Conservation (phyloP, 768 basidiomycete genomes). For the Russula foetens region DNA sequence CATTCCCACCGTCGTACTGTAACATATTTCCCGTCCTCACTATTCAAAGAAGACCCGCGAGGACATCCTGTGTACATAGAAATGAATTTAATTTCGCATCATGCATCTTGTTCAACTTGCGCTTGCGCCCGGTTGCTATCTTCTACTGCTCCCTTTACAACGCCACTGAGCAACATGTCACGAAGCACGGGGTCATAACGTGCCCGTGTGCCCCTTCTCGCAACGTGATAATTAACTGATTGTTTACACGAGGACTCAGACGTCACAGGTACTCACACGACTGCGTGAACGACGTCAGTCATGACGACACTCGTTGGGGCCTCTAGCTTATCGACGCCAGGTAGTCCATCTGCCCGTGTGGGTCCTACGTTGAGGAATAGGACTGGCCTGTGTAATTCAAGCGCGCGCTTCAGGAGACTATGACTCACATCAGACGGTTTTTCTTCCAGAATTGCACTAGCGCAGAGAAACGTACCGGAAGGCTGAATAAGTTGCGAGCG, state of each 20-base stretch:
- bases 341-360: slow-evolving; percentile 67
- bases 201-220: slow-evolving; percentile 38
- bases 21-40: slow-evolving; percentile 7
- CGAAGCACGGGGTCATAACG: slow-evolving; percentile 38
- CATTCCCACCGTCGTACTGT: slow-evolving; percentile 2
- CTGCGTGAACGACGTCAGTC: slow-evolving; percentile 47
- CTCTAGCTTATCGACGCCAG: slow-evolving; percentile 73
- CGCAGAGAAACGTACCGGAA: slow-evolving; percentile 47
- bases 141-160: slow-evolving; percentile 42
- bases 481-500: slow-evolving; percentile 89
- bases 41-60: background rate
- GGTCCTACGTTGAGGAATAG: slow-evolving; percentile 84
- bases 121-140: slow-evolving; percentile 22
- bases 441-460: background rate
- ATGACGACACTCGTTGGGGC: slow-evolving; percentile 67
- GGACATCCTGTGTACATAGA: slow-evolving; percentile 9
- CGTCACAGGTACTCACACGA: slow-evolving; percentile 43
- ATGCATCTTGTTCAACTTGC: background rate
- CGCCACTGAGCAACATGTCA: slow-evolving; percentile 50
- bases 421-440: slow-evolving; percentile 24
- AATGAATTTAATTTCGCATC: background rate
- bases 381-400: slow-evolving; percentile 67
- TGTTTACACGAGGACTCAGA: background rate
- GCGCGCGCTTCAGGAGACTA: slow-evolving; percentile 69
- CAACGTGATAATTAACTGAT: background rate